These are phyloP conservation scores for Paragyromitra xinjiangensis DNA, from an alignment of 495 filamentous ascomycete species.

Conservation along the genomic window DNA sequence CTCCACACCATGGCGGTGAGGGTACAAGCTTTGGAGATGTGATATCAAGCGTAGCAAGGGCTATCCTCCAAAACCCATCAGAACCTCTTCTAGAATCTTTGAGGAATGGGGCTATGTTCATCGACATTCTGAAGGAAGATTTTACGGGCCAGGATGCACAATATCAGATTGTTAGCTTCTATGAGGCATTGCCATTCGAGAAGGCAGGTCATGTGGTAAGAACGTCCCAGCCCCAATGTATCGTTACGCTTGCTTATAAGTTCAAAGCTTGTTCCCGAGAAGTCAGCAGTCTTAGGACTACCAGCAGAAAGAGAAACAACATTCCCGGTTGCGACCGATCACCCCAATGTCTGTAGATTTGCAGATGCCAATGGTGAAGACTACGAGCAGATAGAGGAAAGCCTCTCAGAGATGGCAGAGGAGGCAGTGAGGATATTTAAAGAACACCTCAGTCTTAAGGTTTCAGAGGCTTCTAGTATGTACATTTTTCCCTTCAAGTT, in stretches of 20 bases:
- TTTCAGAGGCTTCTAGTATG: neutral
- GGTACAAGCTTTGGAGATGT: neutral
- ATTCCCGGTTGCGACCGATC: neutral
- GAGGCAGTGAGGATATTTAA: neutral
- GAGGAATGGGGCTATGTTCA: neutral
- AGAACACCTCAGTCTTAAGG: neutral
- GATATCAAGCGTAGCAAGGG: neutral
- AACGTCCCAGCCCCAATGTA: neutral
- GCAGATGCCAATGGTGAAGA: neutral
- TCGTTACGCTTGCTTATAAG: neutral
- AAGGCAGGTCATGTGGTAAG: neutral
- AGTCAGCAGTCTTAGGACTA: neutral
- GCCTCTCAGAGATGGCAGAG: slow-evolving; percentile 3
- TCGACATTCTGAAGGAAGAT: slow-evolving; percentile 5
- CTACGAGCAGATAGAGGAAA: neutral
- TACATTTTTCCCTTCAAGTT: neutral
- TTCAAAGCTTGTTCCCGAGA: neutral
- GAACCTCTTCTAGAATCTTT: neutral
- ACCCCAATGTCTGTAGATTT: neutral
- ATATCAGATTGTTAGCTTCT: slow-evolving; percentile 4
- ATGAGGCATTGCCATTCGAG: neutral
- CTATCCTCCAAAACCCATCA: neutral
- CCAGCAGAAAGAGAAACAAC: slow-evolving; percentile 1
- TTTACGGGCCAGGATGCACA: neutral
- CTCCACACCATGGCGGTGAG: slow-evolving; percentile 12